Evolutionary conservation across 2,329 filamentous ascomycete species (phyloP), one percentile per base, ranked within the genome.

Genomic region (Penicillium expansum): DNA sequence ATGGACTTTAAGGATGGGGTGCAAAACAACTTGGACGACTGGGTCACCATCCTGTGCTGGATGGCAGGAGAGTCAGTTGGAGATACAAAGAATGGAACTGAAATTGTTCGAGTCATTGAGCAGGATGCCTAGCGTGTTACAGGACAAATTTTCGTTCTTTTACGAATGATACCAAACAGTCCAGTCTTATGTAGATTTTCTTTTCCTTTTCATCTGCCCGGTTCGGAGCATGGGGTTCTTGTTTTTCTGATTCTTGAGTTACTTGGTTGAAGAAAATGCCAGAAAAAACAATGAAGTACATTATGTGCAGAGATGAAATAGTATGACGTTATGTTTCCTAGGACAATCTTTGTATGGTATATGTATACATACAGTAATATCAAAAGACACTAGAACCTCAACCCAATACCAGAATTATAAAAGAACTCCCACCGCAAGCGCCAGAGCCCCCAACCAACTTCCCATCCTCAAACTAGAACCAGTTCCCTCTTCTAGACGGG

Each of bases 371-470:
- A 18, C 16, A n/a, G 22, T 20, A 5, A 30, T 18, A 43, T 30
- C 10, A 2, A 16, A 24, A 30, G 27, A 44, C 16, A 29, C 2
- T 27, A n/a, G 24, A n/a, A 27, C 39, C 8, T 27, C 14, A 27
- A n/a, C 14, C 1, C 24, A 44, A n/a, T 3, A 44, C 24, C 16
- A 13, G 10, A 32, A 32, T 14, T 18, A 58, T 9, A 60, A 41
- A 24, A 56, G 7, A 30, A 47, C 22, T 5, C 44, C 58, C 32
- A 62, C 37, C 5, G 37, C 48, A 35, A 61, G 45, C 7, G 48
- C 54, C 16, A 58, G 41, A 16, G 59, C 51, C 5, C 48, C 35
- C 0, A 55, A 11, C 57, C 57, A 58, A 11, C 33, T 29, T 5
- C 52, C 24, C 11, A 22, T 20, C 39, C 41, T 42, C 14, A 16